Percentiles rank a stretch among this genome's conserved stretches.
phyloP scores from a whole-genome alignment of 2,329 filamentous ascomycete species.

The Apiospora hydei region DNA sequence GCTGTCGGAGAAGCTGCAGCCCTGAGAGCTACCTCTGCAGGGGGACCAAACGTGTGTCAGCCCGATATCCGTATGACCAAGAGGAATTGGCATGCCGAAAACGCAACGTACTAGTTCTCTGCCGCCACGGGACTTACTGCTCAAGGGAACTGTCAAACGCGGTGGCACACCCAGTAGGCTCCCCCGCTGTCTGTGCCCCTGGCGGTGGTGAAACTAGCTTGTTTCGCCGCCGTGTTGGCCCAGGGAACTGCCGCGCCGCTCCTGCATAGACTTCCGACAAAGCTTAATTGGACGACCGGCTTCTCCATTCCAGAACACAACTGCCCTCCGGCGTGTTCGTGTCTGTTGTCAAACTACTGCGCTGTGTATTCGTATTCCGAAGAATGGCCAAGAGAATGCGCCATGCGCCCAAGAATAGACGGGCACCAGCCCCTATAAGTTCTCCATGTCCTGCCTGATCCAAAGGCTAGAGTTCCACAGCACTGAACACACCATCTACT shows the following conservation, averaged over 20 bases:
- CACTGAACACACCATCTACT: background rate
- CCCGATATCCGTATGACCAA: too few relatives aligned
- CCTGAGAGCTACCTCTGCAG: background rate
- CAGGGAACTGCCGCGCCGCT: background rate
- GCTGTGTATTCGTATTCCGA: background rate
- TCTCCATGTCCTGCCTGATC: background rate
- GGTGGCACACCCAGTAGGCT: background rate
- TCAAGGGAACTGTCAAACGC: background rate
- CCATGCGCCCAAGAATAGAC: background rate
- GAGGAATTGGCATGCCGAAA: background rate
- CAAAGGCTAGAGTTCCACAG: accelerated
- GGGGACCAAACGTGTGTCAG: background rate
- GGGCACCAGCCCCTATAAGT: background rate
- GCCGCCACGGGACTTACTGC: too few relatives aligned
- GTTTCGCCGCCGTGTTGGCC: background rate
- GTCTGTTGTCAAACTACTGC: background rate
- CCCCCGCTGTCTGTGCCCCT: background rate
- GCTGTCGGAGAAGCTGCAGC: background rate
- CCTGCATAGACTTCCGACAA: background rate
- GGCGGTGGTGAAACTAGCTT: background rate
- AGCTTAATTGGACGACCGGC: background rate
- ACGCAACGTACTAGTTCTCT: background rate
- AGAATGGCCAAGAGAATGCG: background rate
- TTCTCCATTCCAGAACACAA: background rate
- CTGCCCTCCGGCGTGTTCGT: background rate